These are phyloP conservation scores for Trichophaea hybrida DNA, from an alignment of 2,329 filamentous ascomycete species.

Conservation along the genomic window DNA sequence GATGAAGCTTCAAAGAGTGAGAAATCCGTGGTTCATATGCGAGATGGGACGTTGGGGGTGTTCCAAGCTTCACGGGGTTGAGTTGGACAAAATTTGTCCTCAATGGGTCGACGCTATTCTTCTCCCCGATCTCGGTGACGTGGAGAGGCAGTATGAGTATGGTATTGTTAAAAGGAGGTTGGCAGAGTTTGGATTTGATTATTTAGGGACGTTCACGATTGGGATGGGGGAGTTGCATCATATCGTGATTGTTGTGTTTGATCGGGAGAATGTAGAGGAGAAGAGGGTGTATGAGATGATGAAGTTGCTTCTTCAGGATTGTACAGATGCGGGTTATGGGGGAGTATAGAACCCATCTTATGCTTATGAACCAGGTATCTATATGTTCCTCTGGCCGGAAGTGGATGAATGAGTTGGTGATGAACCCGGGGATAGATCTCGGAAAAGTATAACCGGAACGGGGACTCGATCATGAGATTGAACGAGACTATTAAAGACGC, in stretches of 20 bases:
- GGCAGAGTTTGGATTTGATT: conserved; percentile 32
- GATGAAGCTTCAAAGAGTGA: conserved; percentile 30
- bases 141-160: conserved; percentile 31
- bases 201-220: conserved; percentile 33
- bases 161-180: conserved; percentile 30
- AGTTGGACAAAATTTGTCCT: conserved; percentile 34
- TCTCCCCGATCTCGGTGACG: conserved; percentile 37
- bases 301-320: conserved; percentile 32
- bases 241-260: conserved; percentile 35
- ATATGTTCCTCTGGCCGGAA: no score
- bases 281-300: conserved; percentile 31
- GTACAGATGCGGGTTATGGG: conserved; percentile 33
- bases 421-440: no score
- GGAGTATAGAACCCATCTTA: conserved; percentile 37
- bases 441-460: conserved; percentile 36
- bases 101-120: conserved; percentile 35
- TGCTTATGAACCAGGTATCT: conserved; percentile 34
- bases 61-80: conserved; percentile 34
- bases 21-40: conserved; percentile 30
- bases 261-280: conserved; percentile 31
- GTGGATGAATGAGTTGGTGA: no score
- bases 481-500: conserved; percentile 36
- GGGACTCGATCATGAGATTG: conserved; percentile 33
- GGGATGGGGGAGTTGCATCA: conserved; percentile 36
- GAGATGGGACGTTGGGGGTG: conserved; percentile 29